These are phyloP conservation scores for Nicotiana benthamiana DNA, from an alignment of 257 asterid genomes.

Conservation along the genomic window DNA sequence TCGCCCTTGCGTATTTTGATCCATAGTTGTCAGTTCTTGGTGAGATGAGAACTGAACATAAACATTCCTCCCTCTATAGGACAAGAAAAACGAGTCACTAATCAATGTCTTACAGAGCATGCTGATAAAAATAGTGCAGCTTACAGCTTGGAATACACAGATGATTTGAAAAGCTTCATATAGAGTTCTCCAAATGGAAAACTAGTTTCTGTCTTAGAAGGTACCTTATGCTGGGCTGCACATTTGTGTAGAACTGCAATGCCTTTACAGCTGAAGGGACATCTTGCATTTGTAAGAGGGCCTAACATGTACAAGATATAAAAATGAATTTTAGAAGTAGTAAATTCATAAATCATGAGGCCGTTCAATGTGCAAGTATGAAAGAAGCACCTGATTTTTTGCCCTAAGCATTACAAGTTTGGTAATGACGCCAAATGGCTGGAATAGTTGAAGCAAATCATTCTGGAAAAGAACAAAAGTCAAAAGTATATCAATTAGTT, in stretches of 20 bases:
- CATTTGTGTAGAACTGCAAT: constrained; percentile 71
- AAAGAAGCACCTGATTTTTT: constrained; percentile 73
- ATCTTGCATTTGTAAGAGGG: constrained; percentile 98
- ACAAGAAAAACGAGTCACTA: constrained; percentile 9
- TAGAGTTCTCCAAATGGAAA: background rate
- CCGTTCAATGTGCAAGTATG: background rate
- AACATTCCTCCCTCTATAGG: constrained; percentile 83
- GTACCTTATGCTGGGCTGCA: constrained; percentile 90
- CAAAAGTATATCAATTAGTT: background rate
- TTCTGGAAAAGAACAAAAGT: constrained; percentile 38
- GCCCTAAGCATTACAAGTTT: constrained; percentile 98
- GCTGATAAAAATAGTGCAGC: background rate
- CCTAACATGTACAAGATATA: constrained; percentile 35
- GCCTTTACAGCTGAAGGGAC: constrained; percentile 80
- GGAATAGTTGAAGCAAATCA: constrained; percentile 96
- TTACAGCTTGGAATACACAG: background rate
- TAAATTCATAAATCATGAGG: background rate
- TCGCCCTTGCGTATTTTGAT: constrained; percentile 82
- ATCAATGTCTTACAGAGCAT: constrained; percentile 2
- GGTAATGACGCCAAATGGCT: constrained; percentile 88
- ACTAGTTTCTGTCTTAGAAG: background rate
- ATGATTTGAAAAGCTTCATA: background rate
- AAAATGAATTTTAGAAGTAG: background rate
- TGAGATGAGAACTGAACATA: constrained; percentile 95
- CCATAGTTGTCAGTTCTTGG: constrained; percentile 91